A percentile compares a stretch with the other conserved stretches of the same genome.
These are phyloP conservation scores for Sporothrix phasma DNA, from an alignment of 2,329 filamentous ascomycete species.

Conservation along the genomic window DNA sequence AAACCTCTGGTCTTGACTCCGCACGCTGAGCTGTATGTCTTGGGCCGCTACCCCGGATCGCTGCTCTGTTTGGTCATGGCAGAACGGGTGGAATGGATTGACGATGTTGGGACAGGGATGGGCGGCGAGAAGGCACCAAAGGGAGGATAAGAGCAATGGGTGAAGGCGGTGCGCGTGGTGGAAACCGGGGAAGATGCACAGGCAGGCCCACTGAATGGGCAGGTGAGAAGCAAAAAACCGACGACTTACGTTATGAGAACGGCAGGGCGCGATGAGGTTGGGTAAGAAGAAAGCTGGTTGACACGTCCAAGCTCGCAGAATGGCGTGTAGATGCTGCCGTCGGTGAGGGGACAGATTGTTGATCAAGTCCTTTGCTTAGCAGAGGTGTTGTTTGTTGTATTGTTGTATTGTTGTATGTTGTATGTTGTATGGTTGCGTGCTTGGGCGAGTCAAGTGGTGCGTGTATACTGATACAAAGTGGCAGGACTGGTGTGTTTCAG, in stretches of 20 bases:
- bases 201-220: background rate
- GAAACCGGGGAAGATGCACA: background rate
- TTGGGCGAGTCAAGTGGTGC: background rate
- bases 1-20: background rate
- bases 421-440: background rate
- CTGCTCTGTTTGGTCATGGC: background rate
- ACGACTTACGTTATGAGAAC: conserved; percentile 16
- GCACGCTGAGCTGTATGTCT: background rate
- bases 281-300: background rate
- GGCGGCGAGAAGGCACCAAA: background rate
- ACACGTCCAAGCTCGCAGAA: conserved; percentile 15
- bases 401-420: background rate
- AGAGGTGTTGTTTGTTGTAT: background rate
- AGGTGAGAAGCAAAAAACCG: background rate
- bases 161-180: no score
- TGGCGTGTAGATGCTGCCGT: conserved; percentile 14
- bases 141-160: background rate
- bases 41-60: background rate
- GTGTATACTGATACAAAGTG: background rate
- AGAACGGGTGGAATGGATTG: background rate
- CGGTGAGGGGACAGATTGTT: conserved; percentile 1
- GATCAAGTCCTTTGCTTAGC: background rate
- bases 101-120: conserved; percentile 4
- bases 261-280: background rate
- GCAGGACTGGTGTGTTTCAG: background rate